Percentiles rank a stretch among this genome's conserved stretches.
phyloP scores from a whole-genome alignment of 2,329 filamentous ascomycete species.

The Thelonectria olida region DNA sequence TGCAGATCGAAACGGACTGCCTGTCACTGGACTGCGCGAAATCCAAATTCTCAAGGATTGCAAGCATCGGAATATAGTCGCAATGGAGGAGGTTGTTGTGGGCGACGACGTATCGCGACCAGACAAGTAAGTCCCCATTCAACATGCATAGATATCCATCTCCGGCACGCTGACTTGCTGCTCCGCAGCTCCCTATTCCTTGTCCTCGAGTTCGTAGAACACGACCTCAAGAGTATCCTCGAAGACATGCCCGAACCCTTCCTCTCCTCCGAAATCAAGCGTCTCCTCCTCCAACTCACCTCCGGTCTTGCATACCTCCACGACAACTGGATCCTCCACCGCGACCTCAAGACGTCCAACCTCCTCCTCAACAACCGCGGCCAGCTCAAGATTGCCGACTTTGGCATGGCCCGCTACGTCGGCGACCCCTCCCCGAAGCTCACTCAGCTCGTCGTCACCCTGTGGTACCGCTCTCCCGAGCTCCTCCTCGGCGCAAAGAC shows the following conservation, averaged over 20 bases:
- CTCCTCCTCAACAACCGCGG: conserved; percentile 95
- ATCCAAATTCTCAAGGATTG: conserved; percentile 90
- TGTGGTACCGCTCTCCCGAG: conserved; percentile 96
- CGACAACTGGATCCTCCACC: conserved; percentile 88
- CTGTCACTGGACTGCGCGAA: conserved; percentile 91
- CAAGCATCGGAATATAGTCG: conserved; percentile 83
- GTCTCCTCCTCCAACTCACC: conserved; percentile 83
- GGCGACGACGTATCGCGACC: conserved; percentile 67
- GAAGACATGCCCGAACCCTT: conserved; percentile 96
- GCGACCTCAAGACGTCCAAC: conserved; percentile 93
- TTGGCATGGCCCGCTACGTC: conserved; percentile 95
- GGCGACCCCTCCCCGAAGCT: conserved; percentile 81
- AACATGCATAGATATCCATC: too few species aligned
- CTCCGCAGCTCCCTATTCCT: conserved; percentile 76
- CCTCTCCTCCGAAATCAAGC: conserved; percentile 90
- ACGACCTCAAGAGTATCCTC: conserved; percentile 92
- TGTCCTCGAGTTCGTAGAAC: conserved; percentile 97
- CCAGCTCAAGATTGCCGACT: conserved; percentile 94
- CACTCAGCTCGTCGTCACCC: conserved; percentile 92
- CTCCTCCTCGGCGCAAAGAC: conserved; percentile 81
- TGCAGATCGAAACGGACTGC: conserved; percentile 78
- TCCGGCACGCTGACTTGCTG: conserved; percentile 30
- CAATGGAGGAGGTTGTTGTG: conserved; percentile 84
- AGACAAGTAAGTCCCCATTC: conserved; percentile 56
- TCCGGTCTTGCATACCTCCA: conserved; percentile 88